These are phyloP conservation scores for Heritiera littoralis DNA, from an alignment of 345 rosid species.

Conservation along the genomic window DNA sequence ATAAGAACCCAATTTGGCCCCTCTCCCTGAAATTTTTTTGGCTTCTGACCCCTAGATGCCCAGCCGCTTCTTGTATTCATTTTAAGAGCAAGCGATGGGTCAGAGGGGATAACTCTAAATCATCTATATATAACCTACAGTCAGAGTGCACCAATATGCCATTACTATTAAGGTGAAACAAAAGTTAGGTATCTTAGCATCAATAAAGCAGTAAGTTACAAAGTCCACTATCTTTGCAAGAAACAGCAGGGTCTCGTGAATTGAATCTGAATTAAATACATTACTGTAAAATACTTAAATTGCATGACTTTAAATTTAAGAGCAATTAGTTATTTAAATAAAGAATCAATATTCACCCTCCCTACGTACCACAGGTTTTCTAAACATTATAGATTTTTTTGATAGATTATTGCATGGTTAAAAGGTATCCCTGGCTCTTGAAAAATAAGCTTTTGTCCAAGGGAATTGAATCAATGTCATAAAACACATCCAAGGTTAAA, in stretches of 20 bases:
- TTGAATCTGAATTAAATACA: neutral
- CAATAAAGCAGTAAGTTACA: neutral
- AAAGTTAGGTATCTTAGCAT: conserved; percentile 11
- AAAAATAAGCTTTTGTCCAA: neutral
- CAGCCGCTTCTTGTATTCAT: conserved; percentile 63
- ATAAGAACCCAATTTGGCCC: conserved; percentile 92
- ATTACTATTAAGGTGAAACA: conserved; percentile 16
- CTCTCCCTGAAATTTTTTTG: conserved; percentile 44
- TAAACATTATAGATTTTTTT: neutral
- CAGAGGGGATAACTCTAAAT: conserved; percentile 27
- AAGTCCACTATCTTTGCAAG: neutral
- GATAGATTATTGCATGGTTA: neutral
- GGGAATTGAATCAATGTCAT: neutral
- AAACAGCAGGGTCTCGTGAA: neutral
- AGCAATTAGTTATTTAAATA: neutral
- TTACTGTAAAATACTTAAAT: neutral
- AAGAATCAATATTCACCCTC: neutral
- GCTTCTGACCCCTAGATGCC: conserved; percentile 55
- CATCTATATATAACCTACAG: conserved; percentile 61
- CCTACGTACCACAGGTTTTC: neutral
- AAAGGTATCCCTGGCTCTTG: neutral
- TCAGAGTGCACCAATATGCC: conserved; percentile 24
- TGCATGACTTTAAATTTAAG: neutral
- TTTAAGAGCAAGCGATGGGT: conserved; percentile 34
- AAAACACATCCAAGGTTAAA: neutral